Base-by-base conservation (phyloP, 371 early-diverging fungal species). In the Rhizopus delemar region DNA sequence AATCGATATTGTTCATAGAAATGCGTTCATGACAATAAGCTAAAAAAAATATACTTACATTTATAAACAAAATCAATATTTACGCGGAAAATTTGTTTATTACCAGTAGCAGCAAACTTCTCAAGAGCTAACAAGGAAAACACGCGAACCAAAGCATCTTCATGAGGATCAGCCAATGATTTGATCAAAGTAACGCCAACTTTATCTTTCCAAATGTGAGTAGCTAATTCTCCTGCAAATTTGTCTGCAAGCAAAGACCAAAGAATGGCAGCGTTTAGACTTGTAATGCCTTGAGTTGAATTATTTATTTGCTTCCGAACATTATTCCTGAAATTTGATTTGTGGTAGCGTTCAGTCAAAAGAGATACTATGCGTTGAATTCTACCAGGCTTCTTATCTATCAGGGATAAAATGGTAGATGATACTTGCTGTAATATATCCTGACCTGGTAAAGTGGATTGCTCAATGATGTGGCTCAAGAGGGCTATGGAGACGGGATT, bases 401-500 rank as follows among this genome's bases (percentile, higher is more conserved):
- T 32, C 46, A 66, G 60, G 3, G 51, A 50, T 4, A 79, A 50
- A 16, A 77, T 74, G 22, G 66, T 66, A 5, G 61, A 58, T 5
- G 74, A 74, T 16, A 72, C 66, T 2, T 57, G 39, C 1, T 41
- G 5, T 68, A 77, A 70, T n/a, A 81, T 78, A 8, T 75, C 68
- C 33, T 74, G 72, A 1, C 81, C 77, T 8, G 81, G 85, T 15
- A 84, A 57, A 2, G 85, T 74, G 2, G 82, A 73, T 59, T 75
- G 68, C 52, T 84, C 85, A 54, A 84, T 73, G 41, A 82, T 74
- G 61, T 84, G 85, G 46, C 77, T 73, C 11, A 84, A 60, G 51
- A 84, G 82, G 2, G 81, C 81, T 65, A 82, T 78, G 3, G 82
- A 75, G 3, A 84, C 72, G 8, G 82, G 79, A 36, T 72, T 80